These are phyloP conservation scores for Aspergillus sp. DNA, from an alignment of 2,329 filamentous ascomycete species.

Conservation along the genomic window DNA sequence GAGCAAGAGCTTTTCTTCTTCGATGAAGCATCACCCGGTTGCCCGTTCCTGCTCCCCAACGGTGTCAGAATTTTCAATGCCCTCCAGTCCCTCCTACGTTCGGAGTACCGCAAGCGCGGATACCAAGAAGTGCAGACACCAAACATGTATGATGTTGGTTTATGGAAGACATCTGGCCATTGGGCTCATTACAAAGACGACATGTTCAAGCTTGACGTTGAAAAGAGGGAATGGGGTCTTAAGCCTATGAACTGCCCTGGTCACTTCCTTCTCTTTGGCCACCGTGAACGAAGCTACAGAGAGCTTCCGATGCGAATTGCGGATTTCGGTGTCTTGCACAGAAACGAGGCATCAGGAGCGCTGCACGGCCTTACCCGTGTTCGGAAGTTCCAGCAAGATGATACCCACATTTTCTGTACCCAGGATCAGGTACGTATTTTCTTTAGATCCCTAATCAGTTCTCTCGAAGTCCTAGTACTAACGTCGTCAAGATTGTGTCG, in stretches of 20 bases:
- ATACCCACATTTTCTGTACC: slow-evolving; percentile 93
- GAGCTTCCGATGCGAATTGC: slow-evolving; percentile 90
- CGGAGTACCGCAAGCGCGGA: slow-evolving; percentile 88
- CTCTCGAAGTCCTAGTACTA: slow-evolving; percentile 5
- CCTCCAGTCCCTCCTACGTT: slow-evolving; percentile 74
- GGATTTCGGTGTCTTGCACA: slow-evolving; percentile 92
- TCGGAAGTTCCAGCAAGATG: slow-evolving; percentile 91
- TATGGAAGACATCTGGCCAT: slow-evolving; percentile 95
- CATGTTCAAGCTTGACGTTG: slow-evolving; percentile 82
- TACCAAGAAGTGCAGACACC: slow-evolving; percentile 95
- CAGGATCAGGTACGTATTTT: slow-evolving; percentile 62
- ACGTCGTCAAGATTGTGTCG: slow-evolving; percentile 52
- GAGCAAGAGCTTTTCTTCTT: slow-evolving; percentile 99
- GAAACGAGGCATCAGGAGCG: slow-evolving; percentile 92
- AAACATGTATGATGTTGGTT: slow-evolving; percentile 89
- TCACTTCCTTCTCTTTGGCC: slow-evolving; percentile 83
- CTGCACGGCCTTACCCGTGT: slow-evolving; percentile 89
- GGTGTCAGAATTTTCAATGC: slow-evolving; percentile 93
- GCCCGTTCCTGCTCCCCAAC: slow-evolving; percentile 87
- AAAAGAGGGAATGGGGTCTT: slow-evolving; percentile 81
- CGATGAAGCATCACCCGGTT: slow-evolving; percentile 88
- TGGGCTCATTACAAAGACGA: slow-evolving; percentile 94
- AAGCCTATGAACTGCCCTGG: slow-evolving; percentile 99
- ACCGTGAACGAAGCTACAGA: slow-evolving; percentile 80
- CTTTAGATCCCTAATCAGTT: background rate